Conservation (phyloP, 2,329 filamentous ascomycete species). For the Elsinoe australis region DNA sequence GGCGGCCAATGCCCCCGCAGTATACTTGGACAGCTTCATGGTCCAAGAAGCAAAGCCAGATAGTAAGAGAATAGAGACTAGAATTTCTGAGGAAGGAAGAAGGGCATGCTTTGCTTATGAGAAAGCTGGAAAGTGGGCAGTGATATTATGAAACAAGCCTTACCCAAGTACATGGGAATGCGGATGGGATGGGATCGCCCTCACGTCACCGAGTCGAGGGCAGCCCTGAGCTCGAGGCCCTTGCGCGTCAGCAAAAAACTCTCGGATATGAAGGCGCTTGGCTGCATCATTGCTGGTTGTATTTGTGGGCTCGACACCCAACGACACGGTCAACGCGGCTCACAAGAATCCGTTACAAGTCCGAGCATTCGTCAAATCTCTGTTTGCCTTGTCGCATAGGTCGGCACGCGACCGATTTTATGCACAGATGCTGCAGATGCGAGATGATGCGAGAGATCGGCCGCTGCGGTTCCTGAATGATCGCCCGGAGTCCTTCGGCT, state of each 20-base stretch:
- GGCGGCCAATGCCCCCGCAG: slow-evolving; percentile 8
- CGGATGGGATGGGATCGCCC: neutral
- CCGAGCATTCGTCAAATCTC: neutral
- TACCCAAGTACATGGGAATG: slow-evolving; percentile 5
- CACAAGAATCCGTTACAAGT: too few species aligned
- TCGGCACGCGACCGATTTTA: neutral
- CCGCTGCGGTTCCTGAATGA: slow-evolving; percentile 14
- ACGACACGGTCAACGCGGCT: too few species aligned
- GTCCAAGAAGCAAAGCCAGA: neutral
- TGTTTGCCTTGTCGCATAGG: neutral
- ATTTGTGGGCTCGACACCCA: slow-evolving; percentile 4
- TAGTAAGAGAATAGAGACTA: neutral
- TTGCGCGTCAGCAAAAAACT: slow-evolving; percentile 10
- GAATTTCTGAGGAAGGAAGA: neutral
- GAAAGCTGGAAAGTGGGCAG: slow-evolving; percentile 3
- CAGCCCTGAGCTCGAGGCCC: neutral
- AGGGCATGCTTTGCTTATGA: slow-evolving; percentile 9
- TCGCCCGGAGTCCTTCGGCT: slow-evolving; percentile 1
- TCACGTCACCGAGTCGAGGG: slow-evolving; percentile 8
- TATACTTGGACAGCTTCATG: neutral
- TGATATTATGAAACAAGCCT: slow-evolving; percentile 6
- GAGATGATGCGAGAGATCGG: slow-evolving; percentile 3
- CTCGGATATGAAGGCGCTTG: slow-evolving; percentile 9
- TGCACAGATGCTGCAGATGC: neutral
- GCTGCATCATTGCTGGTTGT: slow-evolving; percentile 6